Conservation (phyloP, 2,329 filamentous ascomycete species). For the Penicillium griseofulvum region DNA sequence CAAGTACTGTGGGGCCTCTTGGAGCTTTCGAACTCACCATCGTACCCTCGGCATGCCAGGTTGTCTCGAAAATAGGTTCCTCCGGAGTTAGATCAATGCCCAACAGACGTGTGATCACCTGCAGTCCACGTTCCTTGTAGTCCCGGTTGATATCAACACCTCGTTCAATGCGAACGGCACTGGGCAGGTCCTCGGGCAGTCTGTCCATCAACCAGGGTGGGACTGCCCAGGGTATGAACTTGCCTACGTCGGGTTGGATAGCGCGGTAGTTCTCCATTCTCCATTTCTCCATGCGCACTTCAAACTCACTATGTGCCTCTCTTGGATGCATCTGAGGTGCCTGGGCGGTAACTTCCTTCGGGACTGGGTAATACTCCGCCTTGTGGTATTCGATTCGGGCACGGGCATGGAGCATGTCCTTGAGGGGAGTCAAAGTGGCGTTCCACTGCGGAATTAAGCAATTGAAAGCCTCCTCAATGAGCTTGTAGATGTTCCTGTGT, state of each 20-base stretch:
- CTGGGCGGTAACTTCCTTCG: conserved; percentile 16
- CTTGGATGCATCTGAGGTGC: conserved; percentile 13
- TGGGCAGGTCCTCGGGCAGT: conserved; percentile 25
- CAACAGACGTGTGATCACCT: conserved; percentile 64
- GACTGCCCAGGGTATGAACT: conserved; percentile 33
- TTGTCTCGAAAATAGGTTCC: conserved; percentile 52
- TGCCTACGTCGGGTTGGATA: conserved; percentile 29
- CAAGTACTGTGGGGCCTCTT: too few species aligned
- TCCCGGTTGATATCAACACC: conserved; percentile 32
- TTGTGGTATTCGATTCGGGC: conserved; percentile 32
- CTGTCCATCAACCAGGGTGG: conserved; percentile 28
- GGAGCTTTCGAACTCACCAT: conserved; percentile 26
- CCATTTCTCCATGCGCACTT: conserved; percentile 26
- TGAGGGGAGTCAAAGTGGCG: conserved; percentile 30
- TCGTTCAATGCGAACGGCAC: conserved; percentile 27
- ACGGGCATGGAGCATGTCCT: conserved; percentile 33
- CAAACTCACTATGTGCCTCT: conserved; percentile 25
- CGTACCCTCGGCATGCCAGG: conserved; percentile 50
- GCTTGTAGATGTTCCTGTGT: conserved; percentile 34
- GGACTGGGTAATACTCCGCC: conserved; percentile 28
- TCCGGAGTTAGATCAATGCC: conserved; percentile 60
- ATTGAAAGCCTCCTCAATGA: conserved; percentile 40
- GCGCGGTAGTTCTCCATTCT: conserved; percentile 20
- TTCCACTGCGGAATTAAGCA: conserved; percentile 27
- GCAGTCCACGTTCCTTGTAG: conserved; percentile 50